These are phyloP conservation scores for Yamadazyma tumulicola DNA, from an alignment of 805 yeast genomes.

Conservation along the genomic window DNA sequence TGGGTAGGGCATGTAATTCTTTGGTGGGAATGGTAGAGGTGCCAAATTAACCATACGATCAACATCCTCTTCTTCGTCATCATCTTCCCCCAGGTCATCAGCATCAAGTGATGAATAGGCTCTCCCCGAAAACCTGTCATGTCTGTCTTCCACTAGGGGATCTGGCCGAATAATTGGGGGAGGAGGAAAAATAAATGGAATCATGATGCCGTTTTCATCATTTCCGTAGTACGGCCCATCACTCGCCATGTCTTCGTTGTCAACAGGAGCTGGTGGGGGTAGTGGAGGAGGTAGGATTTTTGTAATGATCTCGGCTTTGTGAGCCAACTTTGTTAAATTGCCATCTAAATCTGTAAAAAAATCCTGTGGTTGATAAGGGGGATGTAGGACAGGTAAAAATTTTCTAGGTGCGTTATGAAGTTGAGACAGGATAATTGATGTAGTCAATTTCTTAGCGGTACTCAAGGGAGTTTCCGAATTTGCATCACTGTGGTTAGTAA, in stretches of 20 bases:
- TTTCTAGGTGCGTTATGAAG: slow-evolving; percentile 35
- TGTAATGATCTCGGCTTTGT: slow-evolving; percentile 14
- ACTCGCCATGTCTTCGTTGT: slow-evolving; percentile 2
- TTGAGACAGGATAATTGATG: slow-evolving; percentile 3
- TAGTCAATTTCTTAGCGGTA: not conserved
- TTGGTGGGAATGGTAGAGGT: slow-evolving; percentile 45
- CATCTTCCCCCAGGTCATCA: not conserved
- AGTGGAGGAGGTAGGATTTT: slow-evolving; percentile 37
- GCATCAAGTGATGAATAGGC: too few relatives aligned
- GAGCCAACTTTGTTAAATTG: slow-evolving; percentile 7
- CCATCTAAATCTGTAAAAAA: slow-evolving; percentile 32
- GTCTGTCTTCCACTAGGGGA: slow-evolving; percentile 15
- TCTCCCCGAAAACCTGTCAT: too few relatives aligned
- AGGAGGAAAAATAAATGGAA: slow-evolving; percentile 43
- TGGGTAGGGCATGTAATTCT: slow-evolving; percentile 44
- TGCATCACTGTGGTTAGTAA: not conserved
- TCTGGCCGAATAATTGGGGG: slow-evolving; percentile 34
- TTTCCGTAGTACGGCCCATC: not conserved
- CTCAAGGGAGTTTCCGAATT: not conserved
- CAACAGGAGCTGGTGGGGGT: slow-evolving; percentile 25
- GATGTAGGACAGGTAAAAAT: slow-evolving; percentile 34
- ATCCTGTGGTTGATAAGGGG: slow-evolving; percentile 26
- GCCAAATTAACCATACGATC: slow-evolving; percentile 21
- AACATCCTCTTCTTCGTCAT: slow-evolving; percentile 1
- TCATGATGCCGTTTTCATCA: slow-evolving; percentile 30